These are phyloP conservation scores for Noccaea caerulescens DNA, from an alignment of 345 rosid genomes.

Conservation along the genomic window DNA sequence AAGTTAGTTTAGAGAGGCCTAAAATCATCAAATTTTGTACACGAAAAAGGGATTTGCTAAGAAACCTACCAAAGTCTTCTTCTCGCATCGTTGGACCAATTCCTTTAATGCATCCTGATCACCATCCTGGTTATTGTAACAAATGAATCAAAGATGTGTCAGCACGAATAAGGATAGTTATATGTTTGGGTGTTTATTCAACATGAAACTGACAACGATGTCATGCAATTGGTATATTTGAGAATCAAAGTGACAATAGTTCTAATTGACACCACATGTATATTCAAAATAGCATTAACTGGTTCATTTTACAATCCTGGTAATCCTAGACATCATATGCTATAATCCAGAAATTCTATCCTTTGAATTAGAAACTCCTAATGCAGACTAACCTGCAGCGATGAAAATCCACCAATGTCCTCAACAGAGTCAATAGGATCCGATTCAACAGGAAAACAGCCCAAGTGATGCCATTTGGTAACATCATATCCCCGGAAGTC, in stretches of 20 bases:
- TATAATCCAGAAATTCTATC: constrained; percentile 14
- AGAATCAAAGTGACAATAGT: not conserved
- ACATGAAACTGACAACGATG: no score
- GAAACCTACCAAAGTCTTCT: constrained; percentile 47
- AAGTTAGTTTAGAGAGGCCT: constrained; percentile 12
- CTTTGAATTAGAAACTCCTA: no score
- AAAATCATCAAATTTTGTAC: not conserved
- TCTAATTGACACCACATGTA: not conserved
- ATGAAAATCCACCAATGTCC: constrained; percentile 62
- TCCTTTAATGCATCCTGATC: constrained; percentile 76
- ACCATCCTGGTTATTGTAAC: constrained; percentile 46
- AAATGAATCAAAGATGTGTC: constrained; percentile 17
- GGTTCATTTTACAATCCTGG: constrained; percentile 4
- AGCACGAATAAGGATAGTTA: constrained; percentile 16
- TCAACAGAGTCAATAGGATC: constrained; percentile 46
- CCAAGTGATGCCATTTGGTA: constrained; percentile 79
- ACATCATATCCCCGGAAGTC: constrained; percentile 70
- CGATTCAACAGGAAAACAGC: constrained; percentile 55
- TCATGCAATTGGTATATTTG: constrained; percentile 3
- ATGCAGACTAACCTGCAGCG: constrained; percentile 59
- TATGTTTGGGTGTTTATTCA: not conserved
- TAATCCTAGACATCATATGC: constrained; percentile 18
- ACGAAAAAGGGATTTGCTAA: constrained; percentile 15
- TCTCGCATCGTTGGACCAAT: constrained; percentile 45
- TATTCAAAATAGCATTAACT: not conserved